A percentile compares a stretch with the other conserved stretches of the same genome.
Evolutionary conservation across 1,284 basidiomycete species (phyloP).

Genomic region (Sparassis latifolia): DNA sequence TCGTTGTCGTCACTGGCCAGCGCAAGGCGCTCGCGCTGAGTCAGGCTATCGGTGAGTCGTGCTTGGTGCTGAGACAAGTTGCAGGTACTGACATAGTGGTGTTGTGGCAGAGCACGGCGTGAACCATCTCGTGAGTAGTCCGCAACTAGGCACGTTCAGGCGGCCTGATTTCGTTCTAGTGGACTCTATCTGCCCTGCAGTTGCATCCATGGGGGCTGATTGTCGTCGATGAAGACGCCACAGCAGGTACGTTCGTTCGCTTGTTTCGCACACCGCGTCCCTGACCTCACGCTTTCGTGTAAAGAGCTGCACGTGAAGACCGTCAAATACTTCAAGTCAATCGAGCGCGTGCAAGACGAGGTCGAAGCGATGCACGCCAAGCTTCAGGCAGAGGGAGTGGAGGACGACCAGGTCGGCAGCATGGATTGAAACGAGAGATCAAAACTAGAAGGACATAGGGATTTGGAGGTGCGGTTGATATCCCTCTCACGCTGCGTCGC

Average conservation of each 20-base stretch:
- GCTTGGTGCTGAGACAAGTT: not conserved
- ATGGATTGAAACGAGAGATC: slow-evolving; percentile 15
- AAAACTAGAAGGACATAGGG: not conserved
- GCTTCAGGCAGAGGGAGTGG: slow-evolving; percentile 22
- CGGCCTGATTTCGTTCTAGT: slow-evolving; percentile 32
- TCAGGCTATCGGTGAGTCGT: slow-evolving; percentile 68
- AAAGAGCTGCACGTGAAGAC: slow-evolving; percentile 78
- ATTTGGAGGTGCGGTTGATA: too few species aligned
- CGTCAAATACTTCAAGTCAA: slow-evolving; percentile 87
- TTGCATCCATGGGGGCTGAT: slow-evolving; percentile 82
- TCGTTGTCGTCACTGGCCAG: slow-evolving; percentile 83
- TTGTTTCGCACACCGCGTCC: not conserved
- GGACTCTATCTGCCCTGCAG: slow-evolving; percentile 83
- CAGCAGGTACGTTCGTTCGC: slow-evolving; percentile 45
- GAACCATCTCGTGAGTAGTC: slow-evolving; percentile 63
- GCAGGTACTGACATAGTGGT: not conserved
- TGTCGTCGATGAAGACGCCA: slow-evolving; percentile 83
- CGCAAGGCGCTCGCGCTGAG: slow-evolving; percentile 80
- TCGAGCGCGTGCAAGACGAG: slow-evolving; percentile 83
- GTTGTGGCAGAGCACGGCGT: slow-evolving; percentile 63
- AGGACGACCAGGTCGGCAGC: slow-evolving; percentile 21
- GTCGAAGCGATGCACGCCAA: slow-evolving; percentile 56
- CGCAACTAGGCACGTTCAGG: not conserved
- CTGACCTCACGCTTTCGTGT: not conserved
- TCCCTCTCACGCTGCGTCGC: too few species aligned